Percentiles rank a stretch among this genome's conserved stretches.
phyloP scores from a whole-genome alignment of 2,329 filamentous ascomycete species.

The Sclerotinia sclerotiorum region DNA sequence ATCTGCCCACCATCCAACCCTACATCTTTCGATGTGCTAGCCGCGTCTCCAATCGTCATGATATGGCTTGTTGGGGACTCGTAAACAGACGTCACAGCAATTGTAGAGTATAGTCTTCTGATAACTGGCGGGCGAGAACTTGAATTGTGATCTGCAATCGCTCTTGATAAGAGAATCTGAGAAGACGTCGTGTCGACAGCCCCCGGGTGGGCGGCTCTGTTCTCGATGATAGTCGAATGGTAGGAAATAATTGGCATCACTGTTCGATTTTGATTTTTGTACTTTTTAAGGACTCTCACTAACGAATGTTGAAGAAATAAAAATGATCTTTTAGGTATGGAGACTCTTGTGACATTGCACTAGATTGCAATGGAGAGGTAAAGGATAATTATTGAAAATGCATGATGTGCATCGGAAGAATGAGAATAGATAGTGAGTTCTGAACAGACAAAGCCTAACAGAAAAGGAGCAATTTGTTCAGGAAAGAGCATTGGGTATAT shows the following conservation, averaged over 20 bases:
- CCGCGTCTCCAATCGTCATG: slow-evolving; percentile 35
- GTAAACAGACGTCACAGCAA: slow-evolving; percentile 35
- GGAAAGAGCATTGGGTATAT: slow-evolving; percentile 23
- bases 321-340: slow-evolving; percentile 12
- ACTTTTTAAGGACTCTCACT: not conserved
- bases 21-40: slow-evolving; percentile 17
- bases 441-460: not conserved
- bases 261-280: not conserved
- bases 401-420: not conserved
- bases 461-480: not conserved
- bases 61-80: slow-evolving; percentile 35
- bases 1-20: slow-evolving; percentile 10
- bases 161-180: slow-evolving; percentile 48
- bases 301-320: not conserved
- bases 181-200: slow-evolving; percentile 46
- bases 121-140: not conserved
- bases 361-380: slow-evolving; percentile 6
- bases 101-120: slow-evolving; percentile 6
- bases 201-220: slow-evolving; percentile 31
- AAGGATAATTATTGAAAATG: not conserved
- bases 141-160: slow-evolving; percentile 42
- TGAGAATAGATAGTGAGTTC: not conserved
- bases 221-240: slow-evolving; percentile 31
- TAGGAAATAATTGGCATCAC: slow-evolving; percentile 33
- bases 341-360: slow-evolving; percentile 12